These are phyloP conservation scores for Fraxinus sp. DNA, from an alignment of 305 asterid genomes.

Conservation along the genomic window DNA sequence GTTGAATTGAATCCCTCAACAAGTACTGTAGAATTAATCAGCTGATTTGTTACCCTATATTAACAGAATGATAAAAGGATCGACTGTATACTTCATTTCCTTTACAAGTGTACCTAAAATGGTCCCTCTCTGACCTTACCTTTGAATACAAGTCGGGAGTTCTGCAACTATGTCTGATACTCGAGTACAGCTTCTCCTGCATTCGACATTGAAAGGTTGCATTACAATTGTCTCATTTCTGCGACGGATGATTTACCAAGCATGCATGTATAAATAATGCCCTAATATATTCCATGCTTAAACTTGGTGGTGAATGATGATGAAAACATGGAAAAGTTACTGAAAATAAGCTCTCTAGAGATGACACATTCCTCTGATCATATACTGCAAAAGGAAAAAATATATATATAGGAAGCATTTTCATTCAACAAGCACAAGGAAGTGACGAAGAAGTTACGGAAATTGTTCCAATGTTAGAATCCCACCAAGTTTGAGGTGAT, in stretches of 20 bases:
- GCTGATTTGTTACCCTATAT: neutral
- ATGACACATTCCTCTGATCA: neutral
- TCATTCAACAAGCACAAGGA: neutral
- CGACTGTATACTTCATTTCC: neutral
- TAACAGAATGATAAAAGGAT: neutral
- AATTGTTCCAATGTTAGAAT: neutral
- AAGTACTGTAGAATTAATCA: neutral
- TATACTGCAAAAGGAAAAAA: neutral
- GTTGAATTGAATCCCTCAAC: neutral
- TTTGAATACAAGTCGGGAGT: neutral
- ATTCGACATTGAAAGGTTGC: neutral
- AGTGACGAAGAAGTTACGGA: neutral
- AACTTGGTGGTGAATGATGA: neutral
- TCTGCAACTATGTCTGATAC: constrained; percentile 32
- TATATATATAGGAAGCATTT: neutral
- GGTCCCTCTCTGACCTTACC: neutral
- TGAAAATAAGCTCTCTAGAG: neutral
- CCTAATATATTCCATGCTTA: neutral
- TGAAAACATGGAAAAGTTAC: neutral
- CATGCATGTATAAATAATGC: neutral
- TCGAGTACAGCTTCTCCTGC: constrained; percentile 52
- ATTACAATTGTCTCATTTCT: neutral
- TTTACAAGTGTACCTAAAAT: neutral
- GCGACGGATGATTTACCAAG: neutral
- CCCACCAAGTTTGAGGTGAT: neutral